Conservation (phyloP, 495 filamentous ascomycete genomes). For the Chaetomium tenue region DNA sequence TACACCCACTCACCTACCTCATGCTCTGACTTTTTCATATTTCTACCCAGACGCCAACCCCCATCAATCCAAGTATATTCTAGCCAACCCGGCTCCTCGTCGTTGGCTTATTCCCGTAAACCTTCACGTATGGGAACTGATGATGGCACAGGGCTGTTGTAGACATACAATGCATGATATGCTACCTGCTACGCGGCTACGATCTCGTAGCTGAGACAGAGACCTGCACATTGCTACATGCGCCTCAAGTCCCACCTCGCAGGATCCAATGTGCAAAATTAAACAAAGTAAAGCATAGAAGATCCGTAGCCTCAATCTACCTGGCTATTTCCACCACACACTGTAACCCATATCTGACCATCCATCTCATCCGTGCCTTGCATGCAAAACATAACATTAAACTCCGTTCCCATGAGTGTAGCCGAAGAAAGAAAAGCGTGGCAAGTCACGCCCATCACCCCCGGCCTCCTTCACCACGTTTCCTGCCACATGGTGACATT, state of each 20-base stretch:
- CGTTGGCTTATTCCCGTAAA: no score
- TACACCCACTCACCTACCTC: background rate
- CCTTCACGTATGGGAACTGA: no score
- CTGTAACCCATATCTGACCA: background rate
- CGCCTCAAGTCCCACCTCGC: background rate
- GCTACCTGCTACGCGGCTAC: no score
- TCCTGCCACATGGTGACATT: constrained; percentile 47
- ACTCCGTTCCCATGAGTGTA: background rate
- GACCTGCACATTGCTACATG: no score
- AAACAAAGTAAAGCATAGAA: background rate
- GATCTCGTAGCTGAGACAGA: no score
- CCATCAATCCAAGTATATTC: no score
- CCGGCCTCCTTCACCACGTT: constrained; percentile 38
- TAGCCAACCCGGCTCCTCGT: no score
- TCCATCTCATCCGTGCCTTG: background rate
- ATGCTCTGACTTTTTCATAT: no score
- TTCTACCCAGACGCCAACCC: no score
- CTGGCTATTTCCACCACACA: background rate
- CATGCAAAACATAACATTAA: background rate
- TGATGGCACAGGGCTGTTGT: no score
- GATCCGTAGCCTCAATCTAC: background rate
- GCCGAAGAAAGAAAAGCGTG: background rate
- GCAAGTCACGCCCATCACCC: background rate
- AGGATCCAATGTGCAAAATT: background rate
- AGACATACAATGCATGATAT: no score